Base-by-base conservation (phyloP, 176 grass and related monocot genomes). In the Oryza glaberrima region DNA sequence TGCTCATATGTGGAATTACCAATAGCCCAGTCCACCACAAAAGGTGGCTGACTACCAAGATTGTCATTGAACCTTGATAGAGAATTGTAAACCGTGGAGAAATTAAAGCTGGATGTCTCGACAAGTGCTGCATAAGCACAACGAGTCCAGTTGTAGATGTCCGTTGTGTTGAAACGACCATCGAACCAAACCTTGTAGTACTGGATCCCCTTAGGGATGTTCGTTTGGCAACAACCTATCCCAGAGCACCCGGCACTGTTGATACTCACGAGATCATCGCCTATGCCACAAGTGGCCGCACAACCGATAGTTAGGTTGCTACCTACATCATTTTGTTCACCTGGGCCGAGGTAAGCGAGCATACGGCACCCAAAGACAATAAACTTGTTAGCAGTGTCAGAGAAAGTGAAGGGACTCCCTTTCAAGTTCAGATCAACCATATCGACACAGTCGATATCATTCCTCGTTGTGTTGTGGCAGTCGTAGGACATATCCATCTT, bases 101-200 rank as follows among this genome's bases (percentile, higher is more conserved):
- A 87, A 6, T 1, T 14, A 52, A 83, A 87, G 14, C 7, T 6
- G 2, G 12, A 80, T 1, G 1, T 16, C 40, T 87, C 84, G 54
- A 79, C 56, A 1, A 90, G 68, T 4, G 79, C 65, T 1, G 67
- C 88, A 12, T 87, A 90, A 67, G 73, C 78, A 47, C 88, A 90
- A 11, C 7, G 49, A 16, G 66, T 80, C 9, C 40, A 67, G 48
- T 48, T 5, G 35, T 79, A 49, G 16, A 70, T 76, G 1, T 0
- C 3, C 19, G 68, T n/a, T 1, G 35, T 60, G 30, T 70, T 84
- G 46, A 64, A 88, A 16, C 3, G 23, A 0, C 1, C 6, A 49
- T 13, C 22, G 15, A 77, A 86, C 40, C 65, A 66, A 3, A 45
- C 19, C 4, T 13, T 1, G 41, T 72, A 80, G 12, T 80, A 6